Evolutionary conservation across 371 early-diverging fungal genomes (phyloP).

Genomic region (Cladochytrium tenue): DNA sequence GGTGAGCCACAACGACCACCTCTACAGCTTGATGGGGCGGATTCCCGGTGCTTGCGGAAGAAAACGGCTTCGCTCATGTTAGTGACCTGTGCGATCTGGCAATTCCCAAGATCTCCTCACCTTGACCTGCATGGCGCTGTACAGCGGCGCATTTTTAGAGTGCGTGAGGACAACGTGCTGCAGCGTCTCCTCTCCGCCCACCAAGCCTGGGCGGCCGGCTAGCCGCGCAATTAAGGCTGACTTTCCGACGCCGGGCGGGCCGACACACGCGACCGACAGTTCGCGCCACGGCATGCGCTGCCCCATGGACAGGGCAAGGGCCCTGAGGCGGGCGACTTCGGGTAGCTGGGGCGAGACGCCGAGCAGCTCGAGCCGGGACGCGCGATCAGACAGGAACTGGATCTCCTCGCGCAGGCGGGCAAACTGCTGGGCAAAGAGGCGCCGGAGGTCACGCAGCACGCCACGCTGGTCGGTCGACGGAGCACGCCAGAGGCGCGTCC

Average conservation of each 20-base stretch:
- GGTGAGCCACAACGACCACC: neutral
- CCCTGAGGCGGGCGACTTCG: neutral
- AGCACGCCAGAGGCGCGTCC: too few relatives aligned
- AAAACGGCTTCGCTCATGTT: too few relatives aligned
- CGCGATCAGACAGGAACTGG: neutral
- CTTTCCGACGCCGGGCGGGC: neutral
- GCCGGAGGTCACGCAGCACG: neutral
- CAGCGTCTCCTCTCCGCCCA: neutral
- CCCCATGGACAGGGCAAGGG: neutral
- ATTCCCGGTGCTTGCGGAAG: too few relatives aligned
- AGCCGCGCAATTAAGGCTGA: neutral
- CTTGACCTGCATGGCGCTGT: neutral
- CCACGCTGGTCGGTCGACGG: too few relatives aligned
- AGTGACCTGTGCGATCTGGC: too few relatives aligned
- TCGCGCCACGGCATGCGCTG: conserved; percentile 1
- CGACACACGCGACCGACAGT: neutral
- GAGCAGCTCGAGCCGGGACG: neutral
- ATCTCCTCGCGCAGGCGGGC: neutral
- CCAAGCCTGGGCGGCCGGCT: neutral
- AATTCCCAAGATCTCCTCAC: too few relatives aligned
- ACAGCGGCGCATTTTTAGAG: neutral
- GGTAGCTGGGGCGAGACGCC: neutral
- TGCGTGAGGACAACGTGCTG: neutral
- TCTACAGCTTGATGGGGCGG: too few relatives aligned
- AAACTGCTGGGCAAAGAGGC: neutral